Conservation (phyloP, 495 filamentous ascomycete species). For the Lasiosphaeria miniovina region DNA sequence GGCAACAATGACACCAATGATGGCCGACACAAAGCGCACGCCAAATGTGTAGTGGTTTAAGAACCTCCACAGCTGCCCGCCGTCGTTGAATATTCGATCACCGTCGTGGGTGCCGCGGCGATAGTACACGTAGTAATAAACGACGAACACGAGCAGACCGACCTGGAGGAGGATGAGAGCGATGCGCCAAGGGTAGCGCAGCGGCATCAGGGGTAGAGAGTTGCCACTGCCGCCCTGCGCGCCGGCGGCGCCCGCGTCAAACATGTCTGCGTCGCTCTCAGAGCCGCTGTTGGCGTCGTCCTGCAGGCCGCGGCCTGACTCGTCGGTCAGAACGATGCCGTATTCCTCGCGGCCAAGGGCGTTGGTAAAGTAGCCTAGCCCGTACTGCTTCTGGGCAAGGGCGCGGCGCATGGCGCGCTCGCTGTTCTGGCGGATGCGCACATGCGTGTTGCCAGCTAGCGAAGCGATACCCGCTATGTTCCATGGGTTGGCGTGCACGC, state of each 20-base stretch:
- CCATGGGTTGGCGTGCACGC: constrained; percentile 35
- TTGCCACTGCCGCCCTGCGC: constrained; percentile 1
- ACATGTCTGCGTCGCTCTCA: constrained; percentile 6
- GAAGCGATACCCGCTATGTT: constrained; percentile 33
- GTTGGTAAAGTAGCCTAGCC: constrained; percentile 27
- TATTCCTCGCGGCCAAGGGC: constrained; percentile 25
- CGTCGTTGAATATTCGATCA: constrained; percentile 18
- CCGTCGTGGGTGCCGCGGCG: constrained; percentile 19
- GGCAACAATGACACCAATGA: constrained; percentile 32
- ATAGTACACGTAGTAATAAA: constrained; percentile 35
- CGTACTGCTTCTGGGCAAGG: constrained; percentile 22
- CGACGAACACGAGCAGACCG: constrained; percentile 26
- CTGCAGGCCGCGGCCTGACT: constrained; percentile 24
- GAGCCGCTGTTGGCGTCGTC: neutral
- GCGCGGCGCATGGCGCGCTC: constrained; percentile 19
- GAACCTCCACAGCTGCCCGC: constrained; percentile 25
- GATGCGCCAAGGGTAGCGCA: constrained; percentile 29
- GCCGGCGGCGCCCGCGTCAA: neutral
- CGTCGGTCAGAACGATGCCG: constrained; percentile 32
- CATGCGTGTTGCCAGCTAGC: constrained; percentile 17
- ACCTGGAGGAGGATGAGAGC: constrained; percentile 26
- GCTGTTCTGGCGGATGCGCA: constrained; percentile 22
- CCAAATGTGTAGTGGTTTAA: constrained; percentile 36
- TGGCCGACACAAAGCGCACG: constrained; percentile 33
- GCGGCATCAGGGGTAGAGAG: constrained; percentile 28